Evolutionary conservation across 2,329 filamentous ascomycete genomes (phyloP).

Genomic region (Botrytis fragariae): DNA sequence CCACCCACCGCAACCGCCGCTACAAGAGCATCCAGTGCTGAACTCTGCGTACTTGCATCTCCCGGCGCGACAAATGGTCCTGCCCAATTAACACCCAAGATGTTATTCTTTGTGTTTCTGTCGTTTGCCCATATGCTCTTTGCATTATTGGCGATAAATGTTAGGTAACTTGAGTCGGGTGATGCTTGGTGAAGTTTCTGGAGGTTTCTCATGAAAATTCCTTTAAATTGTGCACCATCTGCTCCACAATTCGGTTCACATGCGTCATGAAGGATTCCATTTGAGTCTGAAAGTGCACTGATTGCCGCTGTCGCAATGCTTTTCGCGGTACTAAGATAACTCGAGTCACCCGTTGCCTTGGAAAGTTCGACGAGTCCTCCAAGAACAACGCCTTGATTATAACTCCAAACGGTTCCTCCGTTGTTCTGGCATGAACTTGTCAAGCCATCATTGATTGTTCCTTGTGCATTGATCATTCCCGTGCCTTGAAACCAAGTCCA

Average conservation of each 20-base stretch:
- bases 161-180: slow-evolving; percentile 48
- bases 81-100: slow-evolving; percentile 61
- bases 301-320: slow-evolving; percentile 56
- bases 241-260: slow-evolving; percentile 49
- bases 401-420: slow-evolving; percentile 46
- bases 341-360: slow-evolving; percentile 47
- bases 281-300: slow-evolving; percentile 42
- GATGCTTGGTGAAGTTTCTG: slow-evolving; percentile 49
- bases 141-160: slow-evolving; percentile 61
- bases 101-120: slow-evolving; percentile 44
- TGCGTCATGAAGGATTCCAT: slow-evolving; percentile 52
- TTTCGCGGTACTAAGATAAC: slow-evolving; percentile 47
- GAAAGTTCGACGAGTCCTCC: slow-evolving; percentile 55
- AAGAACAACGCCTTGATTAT: slow-evolving; percentile 62
- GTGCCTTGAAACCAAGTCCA: slow-evolving; percentile 51
- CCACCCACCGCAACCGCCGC: slow-evolving; percentile 46
- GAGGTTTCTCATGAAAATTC: slow-evolving; percentile 66
- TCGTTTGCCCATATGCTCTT: slow-evolving; percentile 63
- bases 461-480: slow-evolving; percentile 48
- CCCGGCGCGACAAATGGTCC: slow-evolving; percentile 54
- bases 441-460: slow-evolving; percentile 55
- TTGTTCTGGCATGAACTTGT: slow-evolving; percentile 50
- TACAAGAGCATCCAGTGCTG: slow-evolving; percentile 65
- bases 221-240: slow-evolving; percentile 69
- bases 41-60: slow-evolving; percentile 60